Base-by-base conservation (phyloP, 768 basidiomycete species). In the Leccinum pellstonianum region DNA sequence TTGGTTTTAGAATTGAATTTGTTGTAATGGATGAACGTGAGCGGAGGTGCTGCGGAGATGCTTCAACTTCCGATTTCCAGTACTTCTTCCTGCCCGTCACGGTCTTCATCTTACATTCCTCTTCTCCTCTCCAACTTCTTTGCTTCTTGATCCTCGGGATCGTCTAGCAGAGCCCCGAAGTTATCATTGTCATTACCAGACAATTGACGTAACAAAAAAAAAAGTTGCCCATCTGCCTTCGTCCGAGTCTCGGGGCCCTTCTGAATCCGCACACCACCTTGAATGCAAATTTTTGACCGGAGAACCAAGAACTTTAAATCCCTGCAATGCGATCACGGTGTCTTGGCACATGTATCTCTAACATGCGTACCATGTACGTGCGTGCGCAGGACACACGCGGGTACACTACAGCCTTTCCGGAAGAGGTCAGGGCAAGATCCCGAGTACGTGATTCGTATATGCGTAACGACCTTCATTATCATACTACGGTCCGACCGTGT, bases 1-100 rank as follows among this genome's bases (percentile, higher is more conserved):
- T 59, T 46, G 2, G 19, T 46, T 46, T 46, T 12, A 19, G 43
- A n/a, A 46, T 46, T 19, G 19, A n/a, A n/a, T 41, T 41, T 41
- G 8, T 41, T n/a, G 9, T 68, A 63, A 63, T 66, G 46, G 52
- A 63, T 62, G 57, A 57, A 57, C 50, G 37, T 12, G 52, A 56
- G n/a, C 37, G 47, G 52, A 64, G 64, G 62, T 53, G 43, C 43
- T 46, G n/a, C 43, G 43, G 43, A 46, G 43, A 19, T 46, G 43
- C 43, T 19, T 19, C 41, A 9, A n/a, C 17, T 46, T 46, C 43
- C 33, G 33, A 35, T 19, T 46, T 46, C 43, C 33, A 35, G 33
- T 19, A 19, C 19, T 19, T 46, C 43, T 46, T 46, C 43, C 41
- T 46, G 43, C 43, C 43, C 19, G n/a, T 29, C 29, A 29, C 9